A percentile compares a stretch with the other conserved stretches of the same genome.
Evolutionary conservation across 2,329 filamentous ascomycete species (phyloP).

Genomic region (Bisporella sp.): DNA sequence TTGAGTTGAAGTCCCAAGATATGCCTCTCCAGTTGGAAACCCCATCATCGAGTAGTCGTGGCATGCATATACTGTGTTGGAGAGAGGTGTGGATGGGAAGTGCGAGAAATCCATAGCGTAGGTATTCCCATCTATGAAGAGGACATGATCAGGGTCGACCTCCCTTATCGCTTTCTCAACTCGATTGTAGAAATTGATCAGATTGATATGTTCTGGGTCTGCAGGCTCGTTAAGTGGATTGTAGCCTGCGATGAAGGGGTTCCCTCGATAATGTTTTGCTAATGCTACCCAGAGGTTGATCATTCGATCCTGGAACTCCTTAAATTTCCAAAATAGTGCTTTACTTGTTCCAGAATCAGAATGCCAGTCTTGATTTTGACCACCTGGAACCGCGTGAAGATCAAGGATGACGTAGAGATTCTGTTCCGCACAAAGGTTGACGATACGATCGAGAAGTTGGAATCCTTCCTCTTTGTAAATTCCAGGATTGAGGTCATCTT

Average conservation of each 20-base stretch:
- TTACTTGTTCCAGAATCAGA: constrained; percentile 30
- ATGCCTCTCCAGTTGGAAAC: constrained; percentile 36
- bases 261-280: constrained; percentile 33
- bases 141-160: constrained; percentile 39
- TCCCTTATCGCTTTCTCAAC: constrained; percentile 32
- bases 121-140: constrained; percentile 44
- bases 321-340: constrained; percentile 38
- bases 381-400: constrained; percentile 36
- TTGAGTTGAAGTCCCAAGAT: constrained; percentile 35
- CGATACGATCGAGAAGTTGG: constrained; percentile 38
- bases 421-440: constrained; percentile 35
- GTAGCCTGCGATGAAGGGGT: constrained; percentile 27
- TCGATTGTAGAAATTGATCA: constrained; percentile 32
- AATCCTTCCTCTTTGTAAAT: constrained; percentile 40
- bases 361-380: constrained; percentile 42
- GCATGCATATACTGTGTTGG: constrained; percentile 42
- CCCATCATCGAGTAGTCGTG: constrained; percentile 46
- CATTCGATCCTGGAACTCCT: constrained; percentile 36
- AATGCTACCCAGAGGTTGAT: constrained; percentile 36
- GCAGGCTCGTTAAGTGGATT: constrained; percentile 26
- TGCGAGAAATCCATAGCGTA: constrained; percentile 43
- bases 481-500: constrained; percentile 41
- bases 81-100: constrained; percentile 31
- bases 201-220: constrained; percentile 25
- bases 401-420: constrained; percentile 37